Conservation (phyloP, 2,329 filamentous ascomycete genomes). For the Colletotrichum brevisporum region DNA sequence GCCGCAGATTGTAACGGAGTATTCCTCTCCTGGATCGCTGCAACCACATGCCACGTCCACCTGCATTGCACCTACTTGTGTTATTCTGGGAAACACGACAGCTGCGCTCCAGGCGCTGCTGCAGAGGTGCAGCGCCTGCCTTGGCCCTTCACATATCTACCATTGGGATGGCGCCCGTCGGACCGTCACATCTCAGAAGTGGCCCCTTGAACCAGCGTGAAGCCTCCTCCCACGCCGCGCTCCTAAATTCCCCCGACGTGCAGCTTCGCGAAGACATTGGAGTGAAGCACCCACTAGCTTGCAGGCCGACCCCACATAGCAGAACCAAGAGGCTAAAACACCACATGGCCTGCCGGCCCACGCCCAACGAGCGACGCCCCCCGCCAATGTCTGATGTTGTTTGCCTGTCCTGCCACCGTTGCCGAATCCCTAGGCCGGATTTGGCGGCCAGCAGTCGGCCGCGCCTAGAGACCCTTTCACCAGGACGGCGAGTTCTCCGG, state of each 20-base stretch:
- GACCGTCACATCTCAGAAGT: slow-evolving; percentile 17
- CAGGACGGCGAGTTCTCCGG: slow-evolving; percentile 7
- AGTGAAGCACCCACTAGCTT: slow-evolving; percentile 6
- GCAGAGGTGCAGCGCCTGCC: neutral
- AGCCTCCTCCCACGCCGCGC: slow-evolving; percentile 6
- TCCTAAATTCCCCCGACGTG: slow-evolving; percentile 17
- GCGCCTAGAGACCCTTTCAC: slow-evolving; percentile 7
- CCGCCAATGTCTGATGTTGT: slow-evolving; percentile 23
- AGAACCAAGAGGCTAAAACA: slow-evolving; percentile 34
- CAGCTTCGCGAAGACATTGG: slow-evolving; percentile 19
- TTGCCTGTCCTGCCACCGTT: neutral
- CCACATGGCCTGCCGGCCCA: slow-evolving; percentile 31
- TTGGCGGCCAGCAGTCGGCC: slow-evolving; percentile 12
- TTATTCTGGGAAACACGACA: slow-evolving; percentile 33
- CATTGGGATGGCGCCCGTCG: slow-evolving; percentile 1
- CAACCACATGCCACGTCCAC: slow-evolving; percentile 39
- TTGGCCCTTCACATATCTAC: neutral
- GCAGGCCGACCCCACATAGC: slow-evolving; percentile 32
- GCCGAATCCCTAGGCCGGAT: slow-evolving; percentile 14
- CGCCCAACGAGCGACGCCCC: slow-evolving; percentile 5
- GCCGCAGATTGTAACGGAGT: slow-evolving; percentile 23
- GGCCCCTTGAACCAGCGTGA: neutral
- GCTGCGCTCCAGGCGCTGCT: slow-evolving; percentile 10
- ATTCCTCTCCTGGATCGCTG: slow-evolving; percentile 30
- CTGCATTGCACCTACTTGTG: slow-evolving; percentile 19